Base-by-base conservation (phyloP, 495 filamentous ascomycete genomes). In the Trichoderma virens region DNA sequence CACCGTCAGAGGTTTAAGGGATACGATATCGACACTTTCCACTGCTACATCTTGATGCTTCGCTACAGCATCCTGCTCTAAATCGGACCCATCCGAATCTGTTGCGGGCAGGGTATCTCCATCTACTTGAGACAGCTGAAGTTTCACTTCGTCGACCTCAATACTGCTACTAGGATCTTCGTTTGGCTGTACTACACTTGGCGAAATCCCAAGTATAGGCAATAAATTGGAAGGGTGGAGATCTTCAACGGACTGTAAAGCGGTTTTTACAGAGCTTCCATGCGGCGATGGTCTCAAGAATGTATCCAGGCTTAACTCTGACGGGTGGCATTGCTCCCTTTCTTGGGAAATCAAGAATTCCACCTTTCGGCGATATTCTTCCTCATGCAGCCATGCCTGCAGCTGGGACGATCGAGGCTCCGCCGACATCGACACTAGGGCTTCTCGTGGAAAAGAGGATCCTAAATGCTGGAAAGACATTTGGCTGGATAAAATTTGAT, bases 361-460 rank as follows among this genome's bases (percentile, higher is more conserved):
- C 2, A 92, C 75, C 70, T 88, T 80, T 34, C 85, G 78, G 27
- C 83, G 80, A 71, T 87, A 92, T 65, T 96, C 92, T 65, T 90
- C 89, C 74, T 97, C 92, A 69, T 97, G 92, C 27, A 97, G 87
- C 94, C 94, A 98, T 5, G 85, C 86, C 25, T 84, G 84, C 62
- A 81, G 81, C 41, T 86, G 77, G 20, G 85, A 82, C 63, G 88
- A 82, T 61, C 94, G 83, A 20, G 85, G 80, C 69, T 92, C 88
- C 2, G 90, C 91, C 20, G 92, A 96, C 84, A 96, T 90, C 16
- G 91, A 90, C 16, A 93, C 80, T 64, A 97, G 69, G 2, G 85
- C 92, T 60, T 96, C 93, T 0, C 84, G 76, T 16, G 86, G 84
- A 70, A 95, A 95, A 0, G 90, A 89, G 67, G 83, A 91, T 4